Percentiles rank a stretch among this genome's conserved stretches.
These are phyloP conservation scores for Erythrobasidium yunnanense DNA, from an alignment of 768 basidiomycete species.

Conservation along the genomic window DNA sequence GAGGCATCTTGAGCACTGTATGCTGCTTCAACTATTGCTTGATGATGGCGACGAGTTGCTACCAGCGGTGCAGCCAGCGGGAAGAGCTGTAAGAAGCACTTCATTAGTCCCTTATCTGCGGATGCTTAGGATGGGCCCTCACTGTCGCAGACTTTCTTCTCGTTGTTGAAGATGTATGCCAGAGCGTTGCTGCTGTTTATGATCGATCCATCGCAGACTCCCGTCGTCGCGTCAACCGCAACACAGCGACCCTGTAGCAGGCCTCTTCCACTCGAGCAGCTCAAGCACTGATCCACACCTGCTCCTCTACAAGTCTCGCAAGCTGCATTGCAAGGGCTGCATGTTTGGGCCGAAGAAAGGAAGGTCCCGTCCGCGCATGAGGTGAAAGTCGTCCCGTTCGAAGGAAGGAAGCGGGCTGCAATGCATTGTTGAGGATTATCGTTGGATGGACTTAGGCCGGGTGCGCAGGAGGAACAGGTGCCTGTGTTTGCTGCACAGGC, in stretches of 20 bases:
- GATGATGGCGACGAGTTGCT: slow-evolving; percentile 60
- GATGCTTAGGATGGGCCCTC: slow-evolving; percentile 39
- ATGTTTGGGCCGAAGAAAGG: slow-evolving; percentile 43
- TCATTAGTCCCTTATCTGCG: background rate
- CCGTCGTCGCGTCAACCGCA: slow-evolving; percentile 50
- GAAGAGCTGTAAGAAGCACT: slow-evolving; percentile 52
- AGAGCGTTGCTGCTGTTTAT: slow-evolving; percentile 47
- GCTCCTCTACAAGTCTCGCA: slow-evolving; percentile 55
- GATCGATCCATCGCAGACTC: slow-evolving; percentile 51
- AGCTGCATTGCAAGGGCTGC: slow-evolving; percentile 47
- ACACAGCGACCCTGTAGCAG: slow-evolving; percentile 63
- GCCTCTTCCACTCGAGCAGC: slow-evolving; percentile 56
- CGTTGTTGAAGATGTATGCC: slow-evolving; percentile 61
- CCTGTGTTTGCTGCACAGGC: slow-evolving; percentile 55
- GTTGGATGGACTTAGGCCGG: slow-evolving; percentile 58
- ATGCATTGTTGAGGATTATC: slow-evolving; percentile 58
- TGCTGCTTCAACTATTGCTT: slow-evolving; percentile 55
- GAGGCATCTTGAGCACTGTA: slow-evolving; percentile 67
- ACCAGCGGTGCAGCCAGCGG: slow-evolving; percentile 69
- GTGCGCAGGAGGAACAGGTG: slow-evolving; percentile 59
- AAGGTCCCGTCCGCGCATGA: slow-evolving; percentile 64
- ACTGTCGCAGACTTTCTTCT: slow-evolving; percentile 76
- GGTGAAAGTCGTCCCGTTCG: slow-evolving; percentile 43
- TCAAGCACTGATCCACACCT: slow-evolving; percentile 59
- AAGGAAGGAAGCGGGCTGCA: slow-evolving; percentile 41